phyloP scores from a whole-genome alignment of 108 stramenopile species.

The Discostella stelligeroides region DNA sequence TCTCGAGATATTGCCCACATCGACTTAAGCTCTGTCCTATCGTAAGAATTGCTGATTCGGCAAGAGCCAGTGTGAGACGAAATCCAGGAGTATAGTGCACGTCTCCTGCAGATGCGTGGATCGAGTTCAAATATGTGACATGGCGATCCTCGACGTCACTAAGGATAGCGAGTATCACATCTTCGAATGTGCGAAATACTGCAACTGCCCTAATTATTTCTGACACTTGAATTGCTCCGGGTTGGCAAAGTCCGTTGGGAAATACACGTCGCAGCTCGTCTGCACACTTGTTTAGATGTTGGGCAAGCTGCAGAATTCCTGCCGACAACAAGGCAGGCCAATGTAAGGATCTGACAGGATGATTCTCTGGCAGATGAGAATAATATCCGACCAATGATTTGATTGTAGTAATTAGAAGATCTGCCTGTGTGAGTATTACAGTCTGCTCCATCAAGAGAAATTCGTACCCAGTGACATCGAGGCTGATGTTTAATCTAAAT shows the following conservation, averaged over 20 bases:
- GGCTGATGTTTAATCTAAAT: constrained; percentile 6
- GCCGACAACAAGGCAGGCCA: constrained; percentile 26
- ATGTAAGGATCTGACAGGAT: constrained; percentile 19
- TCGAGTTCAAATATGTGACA: constrained; percentile 12
- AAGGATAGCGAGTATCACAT: constrained; percentile 12
- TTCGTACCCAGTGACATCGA: constrained; percentile 13
- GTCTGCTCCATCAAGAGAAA: constrained; percentile 6
- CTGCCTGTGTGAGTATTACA: constrained; percentile 7
- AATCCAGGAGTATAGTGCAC: constrained; percentile 27
- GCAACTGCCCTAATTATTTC: constrained; percentile 22
- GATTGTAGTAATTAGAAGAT: constrained; percentile 19
- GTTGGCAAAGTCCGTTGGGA: constrained; percentile 23
- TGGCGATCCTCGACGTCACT: constrained; percentile 19
- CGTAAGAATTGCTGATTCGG: constrained; percentile 15
- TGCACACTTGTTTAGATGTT: constrained; percentile 16
- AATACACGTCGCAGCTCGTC: constrained; percentile 23
- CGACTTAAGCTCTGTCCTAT: constrained; percentile 5
- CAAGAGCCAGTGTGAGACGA: constrained; percentile 20
- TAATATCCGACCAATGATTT: constrained; percentile 19
- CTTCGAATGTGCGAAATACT: constrained; percentile 20
- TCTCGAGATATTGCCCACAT: constrained; percentile 16
- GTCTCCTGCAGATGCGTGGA: constrained; percentile 5
- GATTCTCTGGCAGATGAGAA: neutral
- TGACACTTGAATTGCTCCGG: constrained; percentile 6
- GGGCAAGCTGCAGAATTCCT: constrained; percentile 3